Evolutionary conservation across 129 eudicot species (phyloP).

Genomic region (Centrapalus pauciflorus): DNA sequence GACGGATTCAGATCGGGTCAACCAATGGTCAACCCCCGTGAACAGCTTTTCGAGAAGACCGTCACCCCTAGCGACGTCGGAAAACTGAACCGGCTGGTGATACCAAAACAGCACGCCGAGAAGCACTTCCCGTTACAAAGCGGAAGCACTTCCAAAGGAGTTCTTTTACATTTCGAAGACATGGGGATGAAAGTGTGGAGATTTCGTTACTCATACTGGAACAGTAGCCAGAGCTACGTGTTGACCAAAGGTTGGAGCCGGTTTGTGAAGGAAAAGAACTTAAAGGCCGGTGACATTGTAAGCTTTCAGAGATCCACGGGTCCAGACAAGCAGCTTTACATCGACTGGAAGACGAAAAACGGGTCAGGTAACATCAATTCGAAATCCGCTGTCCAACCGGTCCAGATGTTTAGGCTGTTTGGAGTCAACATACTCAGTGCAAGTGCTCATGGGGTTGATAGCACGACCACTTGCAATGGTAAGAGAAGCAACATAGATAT

Average conservation of each 20-base stretch:
- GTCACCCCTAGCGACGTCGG: slow-evolving; percentile 95
- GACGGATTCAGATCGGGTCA: slow-evolving; percentile 31
- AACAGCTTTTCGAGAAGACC: slow-evolving; percentile 59
- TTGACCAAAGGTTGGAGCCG: slow-evolving; percentile 95
- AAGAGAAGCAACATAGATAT: slow-evolving; percentile 55
- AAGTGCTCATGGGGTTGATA: slow-evolving; percentile 10
- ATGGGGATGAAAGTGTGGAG: slow-evolving; percentile 78
- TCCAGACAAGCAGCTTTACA: slow-evolving; percentile 60
- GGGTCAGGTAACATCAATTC: slow-evolving; percentile 13
- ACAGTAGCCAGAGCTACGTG: slow-evolving; percentile 85
- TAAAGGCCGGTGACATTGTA: slow-evolving; percentile 78
- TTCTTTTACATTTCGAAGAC: slow-evolving; percentile 73
- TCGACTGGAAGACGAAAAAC: slow-evolving; percentile 54
- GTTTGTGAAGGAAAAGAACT: slow-evolving; percentile 77
- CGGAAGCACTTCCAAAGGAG: slow-evolving; percentile 54
- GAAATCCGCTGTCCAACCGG: slow-evolving; percentile 32
- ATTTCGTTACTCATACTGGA: slow-evolving; percentile 86
- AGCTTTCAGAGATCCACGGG: slow-evolving; percentile 65
- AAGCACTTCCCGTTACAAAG: slow-evolving; percentile 74
- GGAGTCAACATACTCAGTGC: slow-evolving; percentile 70
- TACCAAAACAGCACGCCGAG: slow-evolving; percentile 94
- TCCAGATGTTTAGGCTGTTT: slow-evolving; percentile 60
- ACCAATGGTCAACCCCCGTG: slow-evolving; percentile 25
- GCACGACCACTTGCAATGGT: slow-evolving; percentile 40
- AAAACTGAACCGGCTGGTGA: slow-evolving; percentile 72